phyloP scores from a whole-genome alignment of 106 monocot genomes.

The Posidonia australis region DNA sequence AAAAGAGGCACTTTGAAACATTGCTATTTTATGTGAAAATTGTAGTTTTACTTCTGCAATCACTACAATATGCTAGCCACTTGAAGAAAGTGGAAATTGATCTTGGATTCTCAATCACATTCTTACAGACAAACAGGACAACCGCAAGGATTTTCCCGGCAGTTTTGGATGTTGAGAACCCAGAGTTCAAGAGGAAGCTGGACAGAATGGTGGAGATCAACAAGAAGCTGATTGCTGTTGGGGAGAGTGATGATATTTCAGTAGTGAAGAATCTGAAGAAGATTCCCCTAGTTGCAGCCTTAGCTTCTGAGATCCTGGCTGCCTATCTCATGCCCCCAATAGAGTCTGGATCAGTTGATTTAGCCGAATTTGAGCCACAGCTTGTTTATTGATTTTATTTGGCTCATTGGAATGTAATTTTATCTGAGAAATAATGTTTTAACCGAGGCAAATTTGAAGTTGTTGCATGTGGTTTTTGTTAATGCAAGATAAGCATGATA shows the following conservation, averaged over 20 bases:
- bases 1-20: too few species aligned
- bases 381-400: constrained; percentile 60
- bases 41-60: too few species aligned
- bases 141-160: constrained; percentile 93
- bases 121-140: constrained; percentile 78
- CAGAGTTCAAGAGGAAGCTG: constrained; percentile 97
- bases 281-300: constrained; percentile 60
- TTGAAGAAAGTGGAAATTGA: too few species aligned
- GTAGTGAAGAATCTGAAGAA: constrained; percentile 90
- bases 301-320: constrained; percentile 75
- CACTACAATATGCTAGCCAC: too few species aligned
- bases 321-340: constrained; percentile 94
- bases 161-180: constrained; percentile 88
- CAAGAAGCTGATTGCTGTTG: constrained; percentile 51
- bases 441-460: background rate
- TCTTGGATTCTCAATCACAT: background rate
- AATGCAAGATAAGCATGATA: background rate
- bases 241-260: constrained; percentile 45
- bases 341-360: constrained; percentile 94
- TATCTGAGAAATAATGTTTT: background rate
- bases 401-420: background rate
- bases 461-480: background rate
- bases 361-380: constrained; percentile 79
- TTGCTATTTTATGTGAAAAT: background rate
- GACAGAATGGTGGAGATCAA: constrained; percentile 89